Base-by-base conservation (phyloP, 495 filamentous ascomycete genomes). In the Annulohypoxylon moriforme region DNA sequence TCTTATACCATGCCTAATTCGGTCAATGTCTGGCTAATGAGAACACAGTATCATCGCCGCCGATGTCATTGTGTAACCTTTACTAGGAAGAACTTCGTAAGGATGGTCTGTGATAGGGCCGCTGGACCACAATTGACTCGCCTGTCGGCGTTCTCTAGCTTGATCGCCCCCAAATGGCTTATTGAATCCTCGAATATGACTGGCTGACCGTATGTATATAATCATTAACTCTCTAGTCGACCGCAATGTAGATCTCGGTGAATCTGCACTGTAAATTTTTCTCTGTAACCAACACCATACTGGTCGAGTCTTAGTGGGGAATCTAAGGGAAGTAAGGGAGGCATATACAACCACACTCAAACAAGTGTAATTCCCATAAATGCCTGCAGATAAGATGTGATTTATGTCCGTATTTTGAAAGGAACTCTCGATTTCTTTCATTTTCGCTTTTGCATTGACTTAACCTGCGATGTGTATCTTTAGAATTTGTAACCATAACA, bases 281-380 rank as follows among this genome's bases (percentile, higher is more conserved):
- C 52, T 60, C 9, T 55, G 64, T 27, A 55, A 68, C 64, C 64
- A 68, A 68, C 64, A 55, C 7, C 64, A 55, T 44, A 13, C 20
- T 24, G 7, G 18, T 49, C 10, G 22, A 8, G 34, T 3, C 34
- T 13, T 36, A 52, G 42, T 60, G 42, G 16, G 36, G 59, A 33
- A 34, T 38, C 60, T 33, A 33, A 8, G 20, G 11, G 34, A 61
- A 46, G 47, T 46, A 53, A 55, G 66, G 57, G 49, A 60, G 36
- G 4, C 10, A 16, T 68, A 16, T 68, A 52, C 55, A 44, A 44
- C 40, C 40, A 20, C 40, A 44, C 40, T 44, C 40, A 44, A 44
- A 8, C 40, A 29, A 1, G 25, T 16, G 9, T n/a, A 40, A 40
- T n/a, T 53, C 18, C 22, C n/a, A 60, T n/a, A 60, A 47, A 53